Evolutionary conservation across 345 rosid species (phyloP).

Genomic region (Brassica cretica): DNA sequence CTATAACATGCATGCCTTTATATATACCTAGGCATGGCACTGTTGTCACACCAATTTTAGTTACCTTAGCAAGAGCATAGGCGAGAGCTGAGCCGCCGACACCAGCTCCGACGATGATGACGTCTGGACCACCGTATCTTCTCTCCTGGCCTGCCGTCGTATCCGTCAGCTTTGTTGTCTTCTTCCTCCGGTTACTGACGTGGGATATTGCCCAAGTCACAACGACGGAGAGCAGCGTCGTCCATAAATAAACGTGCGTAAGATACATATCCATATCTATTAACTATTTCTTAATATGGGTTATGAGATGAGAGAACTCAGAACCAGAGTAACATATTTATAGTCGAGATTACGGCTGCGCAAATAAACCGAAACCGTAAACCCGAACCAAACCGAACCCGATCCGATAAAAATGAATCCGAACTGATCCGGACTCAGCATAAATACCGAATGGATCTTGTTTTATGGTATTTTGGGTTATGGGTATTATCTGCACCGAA

Average conservation of each 20-base stretch:
- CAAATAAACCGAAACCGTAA: no score
- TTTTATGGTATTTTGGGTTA: no score
- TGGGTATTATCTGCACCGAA: no score
- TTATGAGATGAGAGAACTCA: conserved; percentile 7
- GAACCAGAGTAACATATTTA: conserved; percentile 2
- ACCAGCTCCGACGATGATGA: conserved; percentile 74
- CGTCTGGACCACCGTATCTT: conserved; percentile 39
- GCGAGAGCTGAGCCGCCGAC: conserved; percentile 74
- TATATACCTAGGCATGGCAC: no score
- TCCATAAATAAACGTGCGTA: conserved; percentile 10
- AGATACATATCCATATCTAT: conserved; percentile 6
- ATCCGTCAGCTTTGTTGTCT: conserved; percentile 1
- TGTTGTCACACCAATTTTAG: background rate
- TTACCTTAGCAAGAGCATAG: conserved; percentile 59
- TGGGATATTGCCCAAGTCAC: conserved; percentile 15
- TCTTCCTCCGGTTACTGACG: conserved; percentile 1
- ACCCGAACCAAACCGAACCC: no score
- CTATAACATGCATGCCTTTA: background rate
- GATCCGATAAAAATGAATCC: no score
- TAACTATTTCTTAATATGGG: background rate
- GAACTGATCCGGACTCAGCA: no score
- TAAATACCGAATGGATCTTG: no score
- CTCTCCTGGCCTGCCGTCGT: background rate
- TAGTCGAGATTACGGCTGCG: background rate
- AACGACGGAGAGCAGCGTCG: conserved; percentile 16